Base-by-base conservation (phyloP, 768 basidiomycete species). In the Pisolithus albus region DNA sequence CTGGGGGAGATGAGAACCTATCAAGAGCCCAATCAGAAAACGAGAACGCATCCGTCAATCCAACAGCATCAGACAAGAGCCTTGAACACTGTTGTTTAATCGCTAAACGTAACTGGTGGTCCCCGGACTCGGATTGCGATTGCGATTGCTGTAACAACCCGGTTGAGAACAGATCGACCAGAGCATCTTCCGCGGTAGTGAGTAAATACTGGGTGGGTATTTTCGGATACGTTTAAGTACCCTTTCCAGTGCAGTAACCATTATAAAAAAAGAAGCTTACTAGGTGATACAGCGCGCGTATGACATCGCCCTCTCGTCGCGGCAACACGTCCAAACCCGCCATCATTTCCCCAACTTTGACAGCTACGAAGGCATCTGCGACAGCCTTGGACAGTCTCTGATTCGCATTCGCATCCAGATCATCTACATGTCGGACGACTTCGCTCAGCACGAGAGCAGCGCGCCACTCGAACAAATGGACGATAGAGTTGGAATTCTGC, bases 21-120 rank as follows among this genome's bases (percentile, higher is more conserved):
- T 87, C 78, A 16, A 89, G 68, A 47, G 86, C 80, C 82, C 84
- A 89, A 58, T 89, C 86, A 0, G 79, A 74, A 57, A 86, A 86
- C 0, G 80, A 83, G 61, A 90, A 88, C 3, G 84, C 80, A 61
- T 90, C 87, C 5, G 75, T 81, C 49, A 89, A 67, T 0, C 81
- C 83, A 49, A 89, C 79, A 5, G 76, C 77, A 52, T 90, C 75
- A 0, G 84, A 82, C 0, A 87, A 62, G 10, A 89, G 56, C 44
- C 73, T 72, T 7, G 65, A 57, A 61, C 82, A 86, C 0, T 78
- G 54, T 5, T 60, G 45, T 24, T 77, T 65, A 53, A 86, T 78
- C 5, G 76, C 68, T 19, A 75, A 59, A 10, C 84, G 78, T 21
- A 87, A 62, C 0, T 63, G 65, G 36, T 73, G 70, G 21, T 64